phyloP scores from a whole-genome alignment of 176 grass and related monocot genomes.

The Oryza coarctata region DNA sequence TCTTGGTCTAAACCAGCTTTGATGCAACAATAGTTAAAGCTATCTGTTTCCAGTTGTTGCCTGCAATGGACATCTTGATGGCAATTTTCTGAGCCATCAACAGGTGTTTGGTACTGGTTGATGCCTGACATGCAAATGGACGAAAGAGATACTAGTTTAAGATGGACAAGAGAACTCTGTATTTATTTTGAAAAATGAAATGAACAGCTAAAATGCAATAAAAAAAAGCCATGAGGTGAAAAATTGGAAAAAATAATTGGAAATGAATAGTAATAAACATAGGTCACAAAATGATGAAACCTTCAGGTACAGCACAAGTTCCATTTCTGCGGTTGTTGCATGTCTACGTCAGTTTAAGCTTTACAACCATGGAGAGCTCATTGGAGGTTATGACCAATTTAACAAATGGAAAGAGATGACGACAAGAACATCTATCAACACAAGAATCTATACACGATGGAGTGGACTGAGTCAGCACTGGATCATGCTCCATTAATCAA shows the following conservation, averaged over 20 bases:
- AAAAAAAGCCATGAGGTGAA: not conserved
- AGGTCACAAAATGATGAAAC: not conserved
- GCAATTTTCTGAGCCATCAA: slow-evolving; percentile 1
- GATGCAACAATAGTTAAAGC: not conserved
- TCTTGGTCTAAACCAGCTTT: not conserved
- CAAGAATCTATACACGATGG: slow-evolving; percentile 42
- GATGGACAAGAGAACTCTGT: not conserved
- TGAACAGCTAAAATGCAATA: not conserved
- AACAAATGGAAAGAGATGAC: slow-evolving; percentile 21
- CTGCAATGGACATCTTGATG: not conserved
- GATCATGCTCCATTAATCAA: slow-evolving; percentile 40
- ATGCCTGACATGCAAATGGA: slow-evolving; percentile 4
- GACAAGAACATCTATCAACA: slow-evolving; percentile 30
- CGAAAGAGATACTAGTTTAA: not conserved
- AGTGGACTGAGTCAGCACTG: slow-evolving; percentile 66
- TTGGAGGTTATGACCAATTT: no score
- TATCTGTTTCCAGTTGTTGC: not conserved
- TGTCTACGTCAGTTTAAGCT: slow-evolving; percentile 21
- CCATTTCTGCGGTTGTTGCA: slow-evolving; percentile 27
- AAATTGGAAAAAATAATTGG: not conserved
- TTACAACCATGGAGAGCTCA: slow-evolving; percentile 22
- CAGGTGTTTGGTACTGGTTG: slow-evolving; percentile 23
- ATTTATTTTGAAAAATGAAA: not conserved
- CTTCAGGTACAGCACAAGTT: slow-evolving; percentile 9
- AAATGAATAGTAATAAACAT: not conserved